Evolutionary conservation across 1,139 yeast species (phyloP).

Genomic region (Pichia sp.): DNA sequence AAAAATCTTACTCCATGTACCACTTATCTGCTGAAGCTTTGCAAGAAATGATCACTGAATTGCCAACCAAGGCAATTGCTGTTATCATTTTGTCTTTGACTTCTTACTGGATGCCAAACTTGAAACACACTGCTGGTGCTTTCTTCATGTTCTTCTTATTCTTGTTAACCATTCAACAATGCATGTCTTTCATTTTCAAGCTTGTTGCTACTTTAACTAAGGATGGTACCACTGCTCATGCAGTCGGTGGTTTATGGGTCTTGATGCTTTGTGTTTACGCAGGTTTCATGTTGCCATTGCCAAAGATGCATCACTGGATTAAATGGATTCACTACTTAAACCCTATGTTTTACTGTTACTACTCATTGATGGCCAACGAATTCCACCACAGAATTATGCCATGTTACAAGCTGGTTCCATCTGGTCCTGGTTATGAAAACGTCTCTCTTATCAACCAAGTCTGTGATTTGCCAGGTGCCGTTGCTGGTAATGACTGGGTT

Average conservation of each 20-base stretch:
- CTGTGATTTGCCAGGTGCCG: slow-evolving; percentile 48
- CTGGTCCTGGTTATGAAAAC: slow-evolving; percentile 44
- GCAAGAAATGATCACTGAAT: slow-evolving; percentile 41
- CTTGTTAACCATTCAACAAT: slow-evolving; percentile 36
- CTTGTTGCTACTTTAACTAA: slow-evolving; percentile 55
- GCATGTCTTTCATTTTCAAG: slow-evolving; percentile 49
- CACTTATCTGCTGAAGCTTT: slow-evolving; percentile 59
- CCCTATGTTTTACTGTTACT: slow-evolving; percentile 55
- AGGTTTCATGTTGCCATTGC: slow-evolving; percentile 52
- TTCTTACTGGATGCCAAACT: slow-evolving; percentile 47
- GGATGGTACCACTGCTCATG: slow-evolving; percentile 56
- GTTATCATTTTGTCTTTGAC: slow-evolving; percentile 42
- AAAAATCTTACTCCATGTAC: slow-evolving; percentile 50
- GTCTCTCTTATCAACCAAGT: slow-evolving; percentile 39
- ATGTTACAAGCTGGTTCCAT: slow-evolving; percentile 48
- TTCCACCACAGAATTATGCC: slow-evolving; percentile 53
- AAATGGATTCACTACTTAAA: slow-evolving; percentile 58
- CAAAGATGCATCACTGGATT: slow-evolving; percentile 60
- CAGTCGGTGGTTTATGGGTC: slow-evolving; percentile 39
- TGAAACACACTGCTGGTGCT: slow-evolving; percentile 49
- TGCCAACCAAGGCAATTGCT: slow-evolving; percentile 47
- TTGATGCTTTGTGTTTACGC: slow-evolving; percentile 53
- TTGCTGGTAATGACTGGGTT: slow-evolving; percentile 37
- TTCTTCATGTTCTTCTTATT: slow-evolving; percentile 51
- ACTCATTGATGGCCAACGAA: slow-evolving; percentile 51